phyloP scores from a whole-genome alignment of 208 protist species.

The Leishmania major region DNA sequence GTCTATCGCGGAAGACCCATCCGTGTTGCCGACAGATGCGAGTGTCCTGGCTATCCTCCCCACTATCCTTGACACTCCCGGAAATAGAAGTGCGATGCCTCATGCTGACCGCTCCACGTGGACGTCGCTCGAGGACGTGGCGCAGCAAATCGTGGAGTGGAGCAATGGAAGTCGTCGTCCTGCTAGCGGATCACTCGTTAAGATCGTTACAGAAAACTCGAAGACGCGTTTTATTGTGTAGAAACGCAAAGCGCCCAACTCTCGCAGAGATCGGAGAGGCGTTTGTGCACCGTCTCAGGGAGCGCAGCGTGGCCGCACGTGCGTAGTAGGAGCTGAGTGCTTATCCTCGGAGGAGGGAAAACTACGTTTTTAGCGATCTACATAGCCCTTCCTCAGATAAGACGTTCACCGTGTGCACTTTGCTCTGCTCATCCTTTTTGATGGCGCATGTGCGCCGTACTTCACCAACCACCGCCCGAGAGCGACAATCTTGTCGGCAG shows the following conservation, averaged over 20 bases:
- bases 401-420: background rate
- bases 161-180: constrained; percentile 32
- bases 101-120: constrained; percentile 52
- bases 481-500: background rate
- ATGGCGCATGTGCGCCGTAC: background rate
- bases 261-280: background rate
- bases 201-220: constrained; percentile 19
- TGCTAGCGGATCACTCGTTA: constrained; percentile 44
- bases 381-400: background rate
- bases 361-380: background rate
- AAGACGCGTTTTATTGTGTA: constrained; percentile 21
- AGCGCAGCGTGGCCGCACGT: too few relatives aligned
- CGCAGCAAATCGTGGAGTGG: constrained; percentile 52
- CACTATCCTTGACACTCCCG: constrained; percentile 64
- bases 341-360: background rate
- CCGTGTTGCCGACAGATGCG: constrained; percentile 40
- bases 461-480: background rate
- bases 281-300: background rate
- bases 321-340: too few relatives aligned
- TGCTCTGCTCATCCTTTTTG: background rate
- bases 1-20: constrained; percentile 47
- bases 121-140: constrained; percentile 50
- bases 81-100: constrained; percentile 69
- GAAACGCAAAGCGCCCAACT: background rate
- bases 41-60: constrained; percentile 75